These are phyloP conservation scores for Trichoderma reesei DNA, from an alignment of 495 filamentous ascomycete species.

Conservation along the genomic window DNA sequence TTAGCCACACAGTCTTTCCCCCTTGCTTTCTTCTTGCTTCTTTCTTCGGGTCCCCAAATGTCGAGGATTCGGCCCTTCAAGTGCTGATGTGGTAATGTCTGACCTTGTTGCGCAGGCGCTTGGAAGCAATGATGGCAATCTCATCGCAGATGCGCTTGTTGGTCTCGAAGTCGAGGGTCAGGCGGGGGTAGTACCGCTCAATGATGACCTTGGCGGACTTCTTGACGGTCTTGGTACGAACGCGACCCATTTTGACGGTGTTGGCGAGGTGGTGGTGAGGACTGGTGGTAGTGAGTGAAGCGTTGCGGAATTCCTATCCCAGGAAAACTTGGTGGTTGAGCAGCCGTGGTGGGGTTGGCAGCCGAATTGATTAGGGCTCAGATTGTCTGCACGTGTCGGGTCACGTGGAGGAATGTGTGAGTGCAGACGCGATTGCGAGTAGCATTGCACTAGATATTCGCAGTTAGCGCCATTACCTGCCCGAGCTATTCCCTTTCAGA, in stretches of 20 bases:
- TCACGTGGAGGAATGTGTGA: not conserved
- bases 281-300: conserved; percentile 14
- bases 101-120: conserved; percentile 98
- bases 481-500: not conserved
- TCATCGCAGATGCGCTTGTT: conserved; percentile 99
- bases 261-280: conserved; percentile 21
- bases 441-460: not conserved
- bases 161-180: conserved; percentile 99
- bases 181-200: conserved; percentile 96
- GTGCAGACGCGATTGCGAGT: not conserved
- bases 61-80: not conserved
- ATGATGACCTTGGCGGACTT: conserved; percentile 99
- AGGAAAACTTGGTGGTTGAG: conserved; percentile 3
- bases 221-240: conserved; percentile 98
- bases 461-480: not conserved
- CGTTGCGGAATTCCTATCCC: not conserved
- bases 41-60: not conserved
- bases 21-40: not conserved
- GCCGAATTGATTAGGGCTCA: conserved; percentile 11
- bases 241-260: conserved; percentile 87
- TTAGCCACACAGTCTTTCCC: not conserved
- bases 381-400: not conserved
- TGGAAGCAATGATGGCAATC: conserved; percentile 97
- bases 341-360: not conserved
- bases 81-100: not conserved